Conservation (phyloP, 129 eudicot genomes). For the Flaveria brownii region DNA sequence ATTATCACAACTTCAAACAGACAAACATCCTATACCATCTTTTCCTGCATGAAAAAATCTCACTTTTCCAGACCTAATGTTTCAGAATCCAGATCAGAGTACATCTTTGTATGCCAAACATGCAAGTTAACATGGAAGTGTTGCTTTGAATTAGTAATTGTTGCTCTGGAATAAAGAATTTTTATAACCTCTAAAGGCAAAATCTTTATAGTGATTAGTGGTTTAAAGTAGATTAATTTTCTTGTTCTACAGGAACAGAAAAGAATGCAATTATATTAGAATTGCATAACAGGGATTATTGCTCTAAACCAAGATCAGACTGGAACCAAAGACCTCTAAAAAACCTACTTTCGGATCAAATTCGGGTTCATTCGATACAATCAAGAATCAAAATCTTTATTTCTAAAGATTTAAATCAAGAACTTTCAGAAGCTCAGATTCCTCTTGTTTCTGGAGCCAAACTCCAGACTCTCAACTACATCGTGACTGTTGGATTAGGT, state of each 20-base stretch:
- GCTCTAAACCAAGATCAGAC: constrained; percentile 36
- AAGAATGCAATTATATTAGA: constrained; percentile 70
- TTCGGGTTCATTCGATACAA: constrained; percentile 67
- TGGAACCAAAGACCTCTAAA: constrained; percentile 51
- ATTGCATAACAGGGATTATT: constrained; percentile 61
- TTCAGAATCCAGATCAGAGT: constrained; percentile 13
- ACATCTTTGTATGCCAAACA: constrained; percentile 4
- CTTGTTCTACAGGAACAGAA: constrained; percentile 55
- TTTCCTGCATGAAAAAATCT: constrained; percentile 1
- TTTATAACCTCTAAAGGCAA: neutral
- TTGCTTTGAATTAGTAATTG: neutral
- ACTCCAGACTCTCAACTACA: constrained; percentile 77
- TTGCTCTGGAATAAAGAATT: too few species aligned
- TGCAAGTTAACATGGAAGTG: constrained; percentile 15
- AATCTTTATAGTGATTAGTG: neutral
- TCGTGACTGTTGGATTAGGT: constrained; percentile 59
- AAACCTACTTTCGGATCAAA: constrained; percentile 49
- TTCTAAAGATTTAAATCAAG: constrained; percentile 33
- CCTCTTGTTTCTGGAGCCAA: constrained; percentile 72
- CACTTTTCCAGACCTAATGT: constrained; percentile 9
- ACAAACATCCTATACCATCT: neutral
- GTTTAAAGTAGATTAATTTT: constrained; percentile 8
- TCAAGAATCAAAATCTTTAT: constrained; percentile 47
- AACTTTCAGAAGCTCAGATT: constrained; percentile 54
- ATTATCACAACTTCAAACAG: neutral